Percentiles rank a stretch among this genome's conserved stretches.
Conservation (phyloP, 2,329 filamentous ascomycete genomes). For the Tetracladium maxilliforme region DNA sequence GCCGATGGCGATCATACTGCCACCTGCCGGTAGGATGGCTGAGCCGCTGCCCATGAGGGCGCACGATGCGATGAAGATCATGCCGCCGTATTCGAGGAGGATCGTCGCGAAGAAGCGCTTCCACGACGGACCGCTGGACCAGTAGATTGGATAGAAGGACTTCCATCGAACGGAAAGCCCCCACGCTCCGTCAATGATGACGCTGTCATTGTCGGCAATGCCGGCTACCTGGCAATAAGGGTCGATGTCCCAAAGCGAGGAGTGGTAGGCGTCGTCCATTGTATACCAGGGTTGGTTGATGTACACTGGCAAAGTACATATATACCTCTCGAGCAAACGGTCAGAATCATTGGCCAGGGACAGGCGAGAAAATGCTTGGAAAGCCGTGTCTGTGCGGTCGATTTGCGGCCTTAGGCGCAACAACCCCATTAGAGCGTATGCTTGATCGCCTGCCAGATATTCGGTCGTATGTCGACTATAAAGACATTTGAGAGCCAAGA, state of each 20-base stretch:
- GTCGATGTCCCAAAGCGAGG: constrained; percentile 16
- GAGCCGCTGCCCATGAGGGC: no score
- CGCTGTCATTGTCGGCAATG: constrained; percentile 13
- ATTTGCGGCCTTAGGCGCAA: constrained; percentile 12
- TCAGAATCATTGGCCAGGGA: constrained; percentile 16
- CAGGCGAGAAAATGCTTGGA: constrained; percentile 15
- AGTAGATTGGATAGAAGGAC: constrained; percentile 11
- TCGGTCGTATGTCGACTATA: no score
- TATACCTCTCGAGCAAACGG: constrained; percentile 14
- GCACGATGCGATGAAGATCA: no score
- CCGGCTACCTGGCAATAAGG: constrained; percentile 16
- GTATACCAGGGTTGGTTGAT: constrained; percentile 7
- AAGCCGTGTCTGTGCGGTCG: constrained; percentile 10
- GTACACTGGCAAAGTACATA: constrained; percentile 8
- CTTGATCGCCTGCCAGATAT: constrained; percentile 13
- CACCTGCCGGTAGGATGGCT: no score
- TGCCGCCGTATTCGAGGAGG: no score
- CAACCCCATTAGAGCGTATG: constrained; percentile 17
- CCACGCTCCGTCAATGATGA: constrained; percentile 14
- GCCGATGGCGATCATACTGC: no score
- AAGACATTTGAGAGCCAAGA: constrained; percentile 14
- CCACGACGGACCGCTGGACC: no score
- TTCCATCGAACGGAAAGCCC: constrained; percentile 17
- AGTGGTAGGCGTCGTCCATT: constrained; percentile 10
- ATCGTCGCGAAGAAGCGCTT: no score